These are phyloP conservation scores for Trichoderma asperellum DNA, from an alignment of 2,329 filamentous ascomycete genomes.

Conservation along the genomic window DNA sequence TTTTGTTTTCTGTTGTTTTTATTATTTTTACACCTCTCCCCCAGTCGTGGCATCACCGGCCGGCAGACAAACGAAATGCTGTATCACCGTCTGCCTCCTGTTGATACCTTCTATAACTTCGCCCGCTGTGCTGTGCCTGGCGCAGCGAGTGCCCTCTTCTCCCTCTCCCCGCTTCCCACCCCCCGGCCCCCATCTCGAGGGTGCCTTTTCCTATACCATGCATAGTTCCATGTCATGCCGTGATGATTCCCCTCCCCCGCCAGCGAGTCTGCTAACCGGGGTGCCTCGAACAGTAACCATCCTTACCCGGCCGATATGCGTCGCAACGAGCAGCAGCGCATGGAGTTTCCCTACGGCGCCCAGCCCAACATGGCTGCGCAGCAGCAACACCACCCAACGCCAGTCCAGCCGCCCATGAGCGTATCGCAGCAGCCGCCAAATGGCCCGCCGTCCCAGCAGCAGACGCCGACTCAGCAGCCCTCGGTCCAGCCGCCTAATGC, in stretches of 20 bases:
- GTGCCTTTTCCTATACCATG: slow-evolving; percentile 29
- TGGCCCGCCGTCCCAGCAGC: slow-evolving; percentile 41
- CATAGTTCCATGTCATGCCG: slow-evolving; percentile 35
- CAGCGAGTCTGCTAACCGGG: slow-evolving; percentile 39
- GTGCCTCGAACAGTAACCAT: slow-evolving; percentile 45
- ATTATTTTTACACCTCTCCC: slow-evolving; percentile 27
- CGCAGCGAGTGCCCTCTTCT: slow-evolving; percentile 28
- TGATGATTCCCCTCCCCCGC: slow-evolving; percentile 35
- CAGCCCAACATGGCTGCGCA: slow-evolving; percentile 47
- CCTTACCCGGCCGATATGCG: slow-evolving; percentile 58
- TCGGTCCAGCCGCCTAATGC: slow-evolving; percentile 41
- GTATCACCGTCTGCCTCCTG: slow-evolving; percentile 36
- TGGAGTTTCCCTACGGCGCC: slow-evolving; percentile 49
- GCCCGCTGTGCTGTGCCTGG: slow-evolving; percentile 31
- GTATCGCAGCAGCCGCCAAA: slow-evolving; percentile 48
- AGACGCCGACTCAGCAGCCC: slow-evolving; percentile 46
- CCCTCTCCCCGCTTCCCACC: slow-evolving; percentile 17
- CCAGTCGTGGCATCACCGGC: slow-evolving; percentile 25
- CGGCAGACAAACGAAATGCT: slow-evolving; percentile 32
- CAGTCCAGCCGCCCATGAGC: slow-evolving; percentile 50
- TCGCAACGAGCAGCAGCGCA: slow-evolving; percentile 45
- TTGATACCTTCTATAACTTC: slow-evolving; percentile 33
- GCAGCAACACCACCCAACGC: slow-evolving; percentile 45
- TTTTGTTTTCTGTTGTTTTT: background rate
- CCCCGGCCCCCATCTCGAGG: slow-evolving; percentile 27